A percentile compares a stretch with the other conserved stretches of the same genome.
phyloP scores from a whole-genome alignment of 139 green algal species.

The Zygnema cylindricum region DNA sequence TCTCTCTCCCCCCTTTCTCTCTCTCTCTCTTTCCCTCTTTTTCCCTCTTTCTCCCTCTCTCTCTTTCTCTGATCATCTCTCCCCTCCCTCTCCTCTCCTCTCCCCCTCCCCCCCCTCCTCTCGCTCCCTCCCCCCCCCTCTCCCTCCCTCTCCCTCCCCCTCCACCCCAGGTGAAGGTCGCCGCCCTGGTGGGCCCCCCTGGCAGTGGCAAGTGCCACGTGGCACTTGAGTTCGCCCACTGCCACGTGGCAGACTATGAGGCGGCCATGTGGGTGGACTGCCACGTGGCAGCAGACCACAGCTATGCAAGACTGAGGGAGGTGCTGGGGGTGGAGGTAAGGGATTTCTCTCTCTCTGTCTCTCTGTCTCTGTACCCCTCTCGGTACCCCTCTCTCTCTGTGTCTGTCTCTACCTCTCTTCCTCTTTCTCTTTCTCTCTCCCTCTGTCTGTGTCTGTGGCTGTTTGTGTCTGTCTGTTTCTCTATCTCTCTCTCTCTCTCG shows the following conservation, averaged over 20 bases:
- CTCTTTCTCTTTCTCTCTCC: not conserved
- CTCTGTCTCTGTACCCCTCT: not conserved
- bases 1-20: constrained; percentile 11
- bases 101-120: constrained; percentile 5
- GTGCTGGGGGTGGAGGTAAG: not conserved
- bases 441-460: not conserved
- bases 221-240: not conserved
- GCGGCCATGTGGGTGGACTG: not conserved
- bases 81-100: not conserved
- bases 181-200: not conserved
- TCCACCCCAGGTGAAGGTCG: not conserved
- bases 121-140: not conserved
- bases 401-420: not conserved
- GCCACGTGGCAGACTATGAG: not conserved
- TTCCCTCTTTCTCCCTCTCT: constrained; percentile 9
- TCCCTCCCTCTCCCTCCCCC: not conserved
- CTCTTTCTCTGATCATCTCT: not conserved
- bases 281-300: not conserved
- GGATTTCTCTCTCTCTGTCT: not conserved
- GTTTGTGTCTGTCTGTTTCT: not conserved
- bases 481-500: not conserved
- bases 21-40: not conserved
- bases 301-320: not conserved
- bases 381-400: not conserved
- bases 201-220: not conserved